Evolutionary conservation across 2,329 filamentous ascomycete species (phyloP).

Genomic region (Aureobasidium sp.): DNA sequence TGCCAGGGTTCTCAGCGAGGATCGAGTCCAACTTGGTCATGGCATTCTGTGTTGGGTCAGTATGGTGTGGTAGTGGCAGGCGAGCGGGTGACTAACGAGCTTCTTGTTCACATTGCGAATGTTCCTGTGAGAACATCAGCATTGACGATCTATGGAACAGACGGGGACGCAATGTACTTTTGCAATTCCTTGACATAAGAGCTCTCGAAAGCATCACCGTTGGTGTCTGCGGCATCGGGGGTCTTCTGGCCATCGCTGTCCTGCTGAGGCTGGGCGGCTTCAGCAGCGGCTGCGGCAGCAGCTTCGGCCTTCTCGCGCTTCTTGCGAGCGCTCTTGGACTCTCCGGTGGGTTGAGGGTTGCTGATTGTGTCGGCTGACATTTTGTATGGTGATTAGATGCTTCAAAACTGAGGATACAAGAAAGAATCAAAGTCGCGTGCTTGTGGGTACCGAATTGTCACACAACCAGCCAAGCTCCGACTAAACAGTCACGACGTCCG

Average conservation of each 20-base stretch:
- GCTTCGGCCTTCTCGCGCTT: constrained; percentile 41
- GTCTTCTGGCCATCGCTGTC: neutral
- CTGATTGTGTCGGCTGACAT: constrained; percentile 59
- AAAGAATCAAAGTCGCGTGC: constrained; percentile 6
- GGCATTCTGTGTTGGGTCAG: constrained; percentile 44
- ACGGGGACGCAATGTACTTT: constrained; percentile 54
- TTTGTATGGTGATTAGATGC: constrained; percentile 13
- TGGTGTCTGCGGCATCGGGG: constrained; percentile 29
- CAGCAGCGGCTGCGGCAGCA: constrained; percentile 18
- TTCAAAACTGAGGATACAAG: neutral
- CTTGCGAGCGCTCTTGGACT: constrained; percentile 45
- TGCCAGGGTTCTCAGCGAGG: constrained; percentile 59
- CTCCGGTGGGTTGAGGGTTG: constrained; percentile 53
- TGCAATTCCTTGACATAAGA: constrained; percentile 79
- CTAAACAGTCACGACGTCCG: neutral
- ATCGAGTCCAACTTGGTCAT: constrained; percentile 64
- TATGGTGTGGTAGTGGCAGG: neutral
- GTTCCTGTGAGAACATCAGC: constrained; percentile 48
- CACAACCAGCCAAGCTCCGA: neutral
- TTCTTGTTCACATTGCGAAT: constrained; percentile 93
- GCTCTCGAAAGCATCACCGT: constrained; percentile 61
- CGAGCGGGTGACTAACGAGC: constrained; percentile 53
- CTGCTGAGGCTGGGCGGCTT: constrained; percentile 21
- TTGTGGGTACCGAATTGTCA: neutral
- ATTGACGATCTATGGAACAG: neutral